Evolutionary conservation across 495 filamentous ascomycete species (phyloP).

Genomic region (Penicillium salamii): DNA sequence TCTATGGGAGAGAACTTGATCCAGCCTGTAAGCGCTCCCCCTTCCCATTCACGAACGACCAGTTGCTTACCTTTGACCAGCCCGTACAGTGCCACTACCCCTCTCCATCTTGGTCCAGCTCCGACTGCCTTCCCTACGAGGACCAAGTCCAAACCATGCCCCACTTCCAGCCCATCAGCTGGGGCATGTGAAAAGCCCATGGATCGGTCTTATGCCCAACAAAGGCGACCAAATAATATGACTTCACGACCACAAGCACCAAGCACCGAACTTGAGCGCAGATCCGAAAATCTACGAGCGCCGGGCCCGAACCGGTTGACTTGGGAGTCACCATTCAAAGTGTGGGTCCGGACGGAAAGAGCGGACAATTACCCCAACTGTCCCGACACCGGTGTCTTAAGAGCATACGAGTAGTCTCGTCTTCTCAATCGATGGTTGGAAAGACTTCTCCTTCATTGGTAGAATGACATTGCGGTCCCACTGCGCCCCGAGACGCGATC

Average conservation of each 20-base stretch:
- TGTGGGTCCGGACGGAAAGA: slow-evolving; percentile 1
- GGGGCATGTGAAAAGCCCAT: slow-evolving; percentile 24
- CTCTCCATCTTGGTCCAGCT: slow-evolving; percentile 39
- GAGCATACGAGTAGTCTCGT: background rate
- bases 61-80: slow-evolving; percentile 9
- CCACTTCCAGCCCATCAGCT: slow-evolving; percentile 29
- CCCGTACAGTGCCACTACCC: slow-evolving; percentile 42
- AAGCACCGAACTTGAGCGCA: too few species aligned
- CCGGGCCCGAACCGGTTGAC: background rate
- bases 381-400: slow-evolving; percentile 1
- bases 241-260: background rate
- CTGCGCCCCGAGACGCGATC: background rate
- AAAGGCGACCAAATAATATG: background rate
- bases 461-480: background rate
- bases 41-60: background rate
- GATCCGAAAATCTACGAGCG: background rate
- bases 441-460: background rate
- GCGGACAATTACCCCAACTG: background rate
- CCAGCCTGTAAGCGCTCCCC: slow-evolving; percentile 21
- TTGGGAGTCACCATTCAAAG: background rate
- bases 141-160: slow-evolving; percentile 30
- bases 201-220: background rate
- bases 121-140: slow-evolving; percentile 39
- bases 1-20: slow-evolving; percentile 36
- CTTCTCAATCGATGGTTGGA: background rate